Base-by-base conservation (phyloP, 352 stramenopile species). In the Pythium folliculosum region DNA sequence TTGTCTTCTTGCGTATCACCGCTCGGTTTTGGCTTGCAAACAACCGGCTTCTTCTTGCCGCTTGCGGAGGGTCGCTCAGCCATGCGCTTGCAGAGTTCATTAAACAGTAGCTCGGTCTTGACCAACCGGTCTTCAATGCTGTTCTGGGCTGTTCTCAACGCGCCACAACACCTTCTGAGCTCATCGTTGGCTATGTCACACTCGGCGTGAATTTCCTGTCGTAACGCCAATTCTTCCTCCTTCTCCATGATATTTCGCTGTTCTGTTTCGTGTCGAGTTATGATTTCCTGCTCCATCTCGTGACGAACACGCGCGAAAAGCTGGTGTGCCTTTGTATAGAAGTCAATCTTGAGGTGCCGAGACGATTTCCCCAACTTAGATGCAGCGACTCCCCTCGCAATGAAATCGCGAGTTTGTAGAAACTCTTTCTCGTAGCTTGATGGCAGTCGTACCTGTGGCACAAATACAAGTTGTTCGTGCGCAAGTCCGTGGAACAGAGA, bases 381-480 rank as follows among this genome's bases (percentile, higher is more conserved):
- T 25, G 21, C 47, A 19, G 7, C 27, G 64, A 45, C 19, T 49
- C 37, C 23, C 27, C 58, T 40, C 60, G 21, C 27, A 67, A 67
- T n/a, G 30, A 55, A 69, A 68, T 71, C 40, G 40, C 67, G 35
- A 63, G 56, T 48, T n/a, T 57, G 38, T 25, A 70, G 52, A 37
- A 51, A 53, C 8, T 13, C 9, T 19, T 72, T 72, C 1, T 68
- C 59, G n/a, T 72, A 53, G 25, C 45, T 55, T n/a, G 23, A 64
- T 3, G 65, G 38, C 5, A 72, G 17, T 23, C 38, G 43, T 17
- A 49, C 7, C 16, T 78, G 49, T 1, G 69, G 27, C 14, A 90
- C 35, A 19, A 92, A 65, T 17, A 71, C 69, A 5, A 92, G 48
- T 50, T 91, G 84, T 49, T 92, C 84, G 55, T 88, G 83, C 13